Conservation (phyloP, 2,329 filamentous ascomycete genomes). For the Talaromyces sp. region DNA sequence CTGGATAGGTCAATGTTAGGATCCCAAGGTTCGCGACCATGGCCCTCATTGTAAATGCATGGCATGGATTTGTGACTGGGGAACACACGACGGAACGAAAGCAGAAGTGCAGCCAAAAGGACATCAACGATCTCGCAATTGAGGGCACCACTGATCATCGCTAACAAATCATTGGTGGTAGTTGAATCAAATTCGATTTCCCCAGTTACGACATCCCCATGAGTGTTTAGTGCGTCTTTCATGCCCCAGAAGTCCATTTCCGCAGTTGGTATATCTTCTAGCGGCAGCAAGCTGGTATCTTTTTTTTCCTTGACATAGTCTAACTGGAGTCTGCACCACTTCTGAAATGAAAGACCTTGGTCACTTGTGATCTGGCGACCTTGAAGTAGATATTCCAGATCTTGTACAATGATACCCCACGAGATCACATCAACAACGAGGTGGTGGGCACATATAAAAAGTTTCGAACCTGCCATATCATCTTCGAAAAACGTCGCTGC, state of each 20-base stretch:
- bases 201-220: constrained; percentile 8
- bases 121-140: constrained; percentile 24
- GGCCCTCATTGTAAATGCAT: constrained; percentile 24
- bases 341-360: constrained; percentile 18
- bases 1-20: constrained; percentile 21
- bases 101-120: constrained; percentile 21
- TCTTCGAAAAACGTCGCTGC: constrained; percentile 10
- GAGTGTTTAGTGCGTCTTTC: constrained; percentile 4
- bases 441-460: constrained; percentile 24
- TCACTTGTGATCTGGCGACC: not conserved
- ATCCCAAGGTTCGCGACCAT: constrained; percentile 25
- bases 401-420: constrained; percentile 25
- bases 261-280: constrained; percentile 36
- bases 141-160: constrained; percentile 13
- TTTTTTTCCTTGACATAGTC: constrained; percentile 12
- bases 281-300: constrained; percentile 5
- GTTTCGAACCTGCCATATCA: not conserved
- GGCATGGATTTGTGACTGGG: constrained; percentile 19
- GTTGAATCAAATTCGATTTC: constrained; percentile 17
- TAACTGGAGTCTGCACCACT: constrained; percentile 18
- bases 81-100: constrained; percentile 23
- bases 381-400: constrained; percentile 21
- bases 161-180: constrained; percentile 18
- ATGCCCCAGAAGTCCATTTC: constrained; percentile 52
- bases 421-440: constrained; percentile 26